These are phyloP conservation scores for Salix caprea DNA, from an alignment of 345 rosid species.

Conservation along the genomic window DNA sequence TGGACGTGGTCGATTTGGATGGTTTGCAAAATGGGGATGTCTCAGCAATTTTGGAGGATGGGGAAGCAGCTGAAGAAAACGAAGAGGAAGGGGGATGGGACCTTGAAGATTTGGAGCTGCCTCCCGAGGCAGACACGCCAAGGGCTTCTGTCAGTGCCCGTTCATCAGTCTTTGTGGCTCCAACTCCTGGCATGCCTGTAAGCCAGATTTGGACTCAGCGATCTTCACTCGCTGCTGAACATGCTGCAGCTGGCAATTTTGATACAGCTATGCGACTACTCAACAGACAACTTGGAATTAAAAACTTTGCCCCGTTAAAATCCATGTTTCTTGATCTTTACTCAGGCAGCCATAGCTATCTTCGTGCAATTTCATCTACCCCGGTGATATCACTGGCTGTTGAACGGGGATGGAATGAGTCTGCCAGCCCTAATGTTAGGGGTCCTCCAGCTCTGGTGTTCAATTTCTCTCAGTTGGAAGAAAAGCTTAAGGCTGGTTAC, in stretches of 20 bases:
- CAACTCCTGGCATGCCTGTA: slow-evolving; percentile 81
- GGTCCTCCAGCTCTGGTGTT: slow-evolving; percentile 77
- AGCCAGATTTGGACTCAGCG: slow-evolving; percentile 85
- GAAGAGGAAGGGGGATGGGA: slow-evolving; percentile 85
- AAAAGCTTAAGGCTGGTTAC: slow-evolving; percentile 87
- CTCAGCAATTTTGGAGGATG: slow-evolving; percentile 53
- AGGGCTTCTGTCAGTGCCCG: slow-evolving; percentile 52
- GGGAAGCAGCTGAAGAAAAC: slow-evolving; percentile 60
- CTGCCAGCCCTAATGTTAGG: slow-evolving; percentile 77
- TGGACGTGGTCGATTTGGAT: slow-evolving; percentile 65
- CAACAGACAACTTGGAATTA: slow-evolving; percentile 83
- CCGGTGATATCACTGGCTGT: slow-evolving; percentile 78
- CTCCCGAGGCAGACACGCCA: slow-evolving; percentile 81
- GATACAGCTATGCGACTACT: slow-evolving; percentile 92
- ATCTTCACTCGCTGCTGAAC: slow-evolving; percentile 91
- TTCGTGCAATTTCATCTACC: slow-evolving; percentile 72
- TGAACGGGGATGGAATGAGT: slow-evolving; percentile 79
- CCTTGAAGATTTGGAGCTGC: slow-evolving; percentile 86
- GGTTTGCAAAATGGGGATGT: slow-evolving; percentile 61
- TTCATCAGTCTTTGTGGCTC: slow-evolving; percentile 71
- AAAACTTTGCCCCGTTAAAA: slow-evolving; percentile 65
- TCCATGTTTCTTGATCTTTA: slow-evolving; percentile 71
- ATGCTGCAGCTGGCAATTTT: slow-evolving; percentile 85
- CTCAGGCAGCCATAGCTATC: slow-evolving; percentile 71
- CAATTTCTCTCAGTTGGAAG: slow-evolving; percentile 80